Conservation (phyloP, 2,329 filamentous ascomycete species). For the Rhynchosporium secalis region DNA sequence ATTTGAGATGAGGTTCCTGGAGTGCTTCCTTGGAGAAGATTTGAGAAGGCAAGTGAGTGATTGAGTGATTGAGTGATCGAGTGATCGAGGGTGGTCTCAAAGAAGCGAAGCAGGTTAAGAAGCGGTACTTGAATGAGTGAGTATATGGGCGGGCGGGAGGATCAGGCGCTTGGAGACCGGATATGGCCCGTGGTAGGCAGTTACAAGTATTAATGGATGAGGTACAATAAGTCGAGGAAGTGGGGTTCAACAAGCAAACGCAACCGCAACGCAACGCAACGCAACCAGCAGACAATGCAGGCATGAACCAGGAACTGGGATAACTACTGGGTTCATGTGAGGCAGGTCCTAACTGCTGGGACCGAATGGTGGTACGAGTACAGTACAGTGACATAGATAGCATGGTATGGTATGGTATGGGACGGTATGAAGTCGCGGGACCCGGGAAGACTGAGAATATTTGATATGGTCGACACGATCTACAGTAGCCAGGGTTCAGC, state of each 20-base stretch:
- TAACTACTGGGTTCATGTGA: constrained; percentile 16
- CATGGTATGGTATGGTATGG: no score
- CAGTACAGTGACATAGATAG: background rate
- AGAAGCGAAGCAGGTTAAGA: constrained; percentile 1
- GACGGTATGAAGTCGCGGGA: no score
- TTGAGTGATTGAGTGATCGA: background rate
- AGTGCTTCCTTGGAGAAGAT: background rate
- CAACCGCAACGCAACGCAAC: constrained; percentile 19
- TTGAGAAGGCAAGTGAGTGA: background rate
- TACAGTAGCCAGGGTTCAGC: background rate
- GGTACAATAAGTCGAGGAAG: constrained; percentile 5
- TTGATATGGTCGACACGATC: background rate
- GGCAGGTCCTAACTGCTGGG: constrained; percentile 19
- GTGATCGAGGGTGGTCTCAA: background rate
- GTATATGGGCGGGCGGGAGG: constrained; percentile 9
- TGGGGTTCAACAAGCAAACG: constrained; percentile 20
- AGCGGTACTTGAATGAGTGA: constrained; percentile 1
- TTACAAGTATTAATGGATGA: constrained; percentile 19
- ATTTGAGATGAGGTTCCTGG: background rate
- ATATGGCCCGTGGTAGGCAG: constrained; percentile 17
- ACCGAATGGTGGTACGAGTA: constrained; percentile 10
- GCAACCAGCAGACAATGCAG: background rate
- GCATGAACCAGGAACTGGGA: constrained; percentile 20
- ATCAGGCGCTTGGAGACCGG: constrained; percentile 20
- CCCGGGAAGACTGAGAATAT: background rate